Percentiles rank a stretch among this genome's conserved stretches.
Evolutionary conservation across 305 asterid genomes (phyloP).

Genomic region (Rubia occidens): DNA sequence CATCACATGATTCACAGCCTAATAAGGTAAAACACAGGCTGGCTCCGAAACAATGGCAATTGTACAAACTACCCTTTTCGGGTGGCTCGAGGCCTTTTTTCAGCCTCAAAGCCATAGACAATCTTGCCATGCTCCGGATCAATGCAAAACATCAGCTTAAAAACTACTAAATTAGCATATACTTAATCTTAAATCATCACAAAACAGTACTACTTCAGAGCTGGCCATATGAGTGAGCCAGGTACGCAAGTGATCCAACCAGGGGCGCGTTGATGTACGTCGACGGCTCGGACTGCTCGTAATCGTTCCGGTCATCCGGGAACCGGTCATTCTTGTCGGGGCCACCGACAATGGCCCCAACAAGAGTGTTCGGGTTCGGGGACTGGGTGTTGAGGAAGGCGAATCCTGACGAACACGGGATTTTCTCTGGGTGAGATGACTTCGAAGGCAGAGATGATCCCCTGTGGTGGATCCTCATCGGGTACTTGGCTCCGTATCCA

Average conservation of each 20-base stretch:
- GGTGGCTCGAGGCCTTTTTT: conserved; percentile 16
- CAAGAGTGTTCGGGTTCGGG: conserved; percentile 67
- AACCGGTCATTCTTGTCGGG: conserved; percentile 74
- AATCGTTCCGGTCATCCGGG: conserved; percentile 75
- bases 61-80: background rate
- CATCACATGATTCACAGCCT: background rate
- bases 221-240: conserved; percentile 93
- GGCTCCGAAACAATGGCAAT: background rate
- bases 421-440: conserved; percentile 51
- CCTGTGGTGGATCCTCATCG: conserved; percentile 79
- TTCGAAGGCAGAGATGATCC: conserved; percentile 86
- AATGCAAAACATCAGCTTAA: background rate
- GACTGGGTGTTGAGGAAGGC: conserved; percentile 42
- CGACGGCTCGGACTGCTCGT: conserved; percentile 92
- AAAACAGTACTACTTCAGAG: conserved; percentile 22
- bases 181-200: background rate
- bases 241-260: conserved; percentile 71
- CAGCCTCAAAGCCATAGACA: conserved; percentile 10
- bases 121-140: background rate
- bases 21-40: conserved; percentile 10
- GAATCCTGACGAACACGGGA: conserved; percentile 71
- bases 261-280: conserved; percentile 93
- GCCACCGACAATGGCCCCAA: conserved; percentile 89
- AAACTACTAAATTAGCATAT: background rate
- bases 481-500: conserved; percentile 77